phyloP scores from a whole-genome alignment of 495 filamentous ascomycete genomes.

The Penicillium maclennaniae region DNA sequence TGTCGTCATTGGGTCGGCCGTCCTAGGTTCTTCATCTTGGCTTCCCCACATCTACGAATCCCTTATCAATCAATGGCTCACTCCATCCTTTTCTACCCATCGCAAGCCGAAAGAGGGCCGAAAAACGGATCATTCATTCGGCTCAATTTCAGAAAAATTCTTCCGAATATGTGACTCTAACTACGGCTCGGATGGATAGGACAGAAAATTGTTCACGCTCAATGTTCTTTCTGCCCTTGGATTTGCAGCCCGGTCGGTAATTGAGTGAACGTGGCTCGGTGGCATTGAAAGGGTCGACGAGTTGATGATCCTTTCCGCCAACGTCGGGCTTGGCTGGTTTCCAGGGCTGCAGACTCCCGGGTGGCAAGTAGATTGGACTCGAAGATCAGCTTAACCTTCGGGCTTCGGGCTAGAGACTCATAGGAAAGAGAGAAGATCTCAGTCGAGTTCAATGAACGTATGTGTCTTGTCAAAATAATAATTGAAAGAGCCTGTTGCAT shows the following conservation, averaged over 20 bases:
- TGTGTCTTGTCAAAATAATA: not conserved
- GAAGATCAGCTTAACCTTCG: not conserved
- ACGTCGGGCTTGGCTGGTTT: not conserved
- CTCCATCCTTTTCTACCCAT: slow-evolving; percentile 2
- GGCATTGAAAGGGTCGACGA: not conserved
- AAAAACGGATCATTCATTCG: slow-evolving; percentile 16
- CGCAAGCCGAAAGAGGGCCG: slow-evolving; percentile 14
- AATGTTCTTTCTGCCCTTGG: not conserved
- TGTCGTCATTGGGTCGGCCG: slow-evolving; percentile 7
- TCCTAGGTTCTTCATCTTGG: slow-evolving; percentile 7
- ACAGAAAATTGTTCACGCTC: not conserved
- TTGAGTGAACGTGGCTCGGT: not conserved
- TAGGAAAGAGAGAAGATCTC: not conserved
- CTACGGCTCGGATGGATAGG: not conserved
- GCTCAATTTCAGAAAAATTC: not conserved
- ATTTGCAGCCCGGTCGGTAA: not conserved
- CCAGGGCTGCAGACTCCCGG: not conserved
- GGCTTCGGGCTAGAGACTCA: not conserved
- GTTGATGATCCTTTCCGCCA: slow-evolving; percentile 1
- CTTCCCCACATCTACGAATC: slow-evolving; percentile 7
- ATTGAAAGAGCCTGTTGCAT: not conserved
- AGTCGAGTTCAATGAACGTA: not conserved
- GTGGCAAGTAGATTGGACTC: not conserved
- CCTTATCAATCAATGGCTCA: slow-evolving; percentile 31
- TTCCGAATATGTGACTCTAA: not conserved